Evolutionary conservation across 257 asterid genomes (phyloP), one percentile per base, ranked within the genome.

Genomic region (Nicotiana noctiflora): DNA sequence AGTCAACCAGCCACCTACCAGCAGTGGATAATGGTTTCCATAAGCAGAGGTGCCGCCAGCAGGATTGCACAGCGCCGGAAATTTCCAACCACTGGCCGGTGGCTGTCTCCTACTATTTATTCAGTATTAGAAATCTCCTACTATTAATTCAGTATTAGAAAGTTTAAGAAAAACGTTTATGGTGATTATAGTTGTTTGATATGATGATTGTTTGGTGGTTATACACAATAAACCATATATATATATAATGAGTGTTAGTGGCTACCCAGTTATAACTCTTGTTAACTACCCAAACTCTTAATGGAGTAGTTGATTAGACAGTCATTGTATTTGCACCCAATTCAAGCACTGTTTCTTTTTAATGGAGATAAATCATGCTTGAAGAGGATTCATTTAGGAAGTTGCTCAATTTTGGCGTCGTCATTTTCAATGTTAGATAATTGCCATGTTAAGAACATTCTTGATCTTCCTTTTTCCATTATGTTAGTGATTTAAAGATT

Each of bases 281-380:
- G 44, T 68, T 40, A 40, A 68, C 77, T 40, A 68, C 77, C 57
- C 77, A 40, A 68, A 68, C 57, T 68, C 34, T 40, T 68, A 68
- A 40, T 29, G 11, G n/a, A 68, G 31, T 68, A 10, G n/a, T 68
- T 34, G 55, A 19, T 68, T 68, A 53, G 76, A 17, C 10, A 37
- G 56, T 37, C 56, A 19, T 37, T n/a, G 76, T 4, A n/a, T 68
- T 68, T 68, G 76, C 76, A 37, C 32, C 46, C 11, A 68, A n/a
- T 18, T 37, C 51, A 56, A 68, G 3, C 31, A 9, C 32, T 68
- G 11, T 29, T 18, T n/a, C 11, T 34, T 0, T 37, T 34, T n/a
- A n/a, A 19, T 68, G 76, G 56, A 37, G 76, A 68, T 68, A 37
- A 40, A 37, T 68, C 76, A 68, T 68, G 53, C n/a, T 66, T 66